Conservation (phyloP, 208 protist species). For the Trypanosomatidae sp. region DNA sequence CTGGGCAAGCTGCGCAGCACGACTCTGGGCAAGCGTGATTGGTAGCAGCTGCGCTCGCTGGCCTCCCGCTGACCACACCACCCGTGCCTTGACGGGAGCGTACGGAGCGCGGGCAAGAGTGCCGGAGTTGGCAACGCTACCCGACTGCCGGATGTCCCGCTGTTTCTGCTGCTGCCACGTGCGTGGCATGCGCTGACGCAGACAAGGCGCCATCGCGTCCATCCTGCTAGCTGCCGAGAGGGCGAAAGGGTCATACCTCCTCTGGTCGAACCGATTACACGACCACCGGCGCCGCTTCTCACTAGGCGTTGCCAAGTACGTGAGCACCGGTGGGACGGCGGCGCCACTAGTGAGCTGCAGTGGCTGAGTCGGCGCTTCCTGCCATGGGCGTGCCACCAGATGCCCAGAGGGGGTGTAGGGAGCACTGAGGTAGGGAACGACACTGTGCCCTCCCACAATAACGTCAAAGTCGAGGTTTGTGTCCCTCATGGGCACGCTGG, state of each 20-base stretch:
- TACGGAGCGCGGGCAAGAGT: not conserved
- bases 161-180: constrained; percentile 30
- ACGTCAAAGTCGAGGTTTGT: not conserved
- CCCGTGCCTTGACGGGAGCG: not conserved
- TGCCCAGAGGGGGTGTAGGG: not conserved
- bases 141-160: not conserved
- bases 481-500: not conserved
- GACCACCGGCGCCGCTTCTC: constrained; percentile 24
- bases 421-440: not conserved
- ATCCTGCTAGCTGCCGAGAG: not conserved
- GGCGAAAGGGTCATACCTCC: not conserved
- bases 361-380: not conserved
- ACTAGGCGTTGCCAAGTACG: constrained; percentile 13
- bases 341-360: not conserved
- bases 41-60: not conserved
- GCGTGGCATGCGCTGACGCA: constrained; percentile 1
- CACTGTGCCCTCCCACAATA: not conserved
- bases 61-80: not conserved
- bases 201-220: not conserved
- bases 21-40: not conserved
- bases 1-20: not conserved
- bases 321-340: not conserved
- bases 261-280: not conserved
- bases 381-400: not conserved
- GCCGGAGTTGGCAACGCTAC: not conserved